Conservation (phyloP, 1,284 basidiomycete species). For the Dichomitus squalens region DNA sequence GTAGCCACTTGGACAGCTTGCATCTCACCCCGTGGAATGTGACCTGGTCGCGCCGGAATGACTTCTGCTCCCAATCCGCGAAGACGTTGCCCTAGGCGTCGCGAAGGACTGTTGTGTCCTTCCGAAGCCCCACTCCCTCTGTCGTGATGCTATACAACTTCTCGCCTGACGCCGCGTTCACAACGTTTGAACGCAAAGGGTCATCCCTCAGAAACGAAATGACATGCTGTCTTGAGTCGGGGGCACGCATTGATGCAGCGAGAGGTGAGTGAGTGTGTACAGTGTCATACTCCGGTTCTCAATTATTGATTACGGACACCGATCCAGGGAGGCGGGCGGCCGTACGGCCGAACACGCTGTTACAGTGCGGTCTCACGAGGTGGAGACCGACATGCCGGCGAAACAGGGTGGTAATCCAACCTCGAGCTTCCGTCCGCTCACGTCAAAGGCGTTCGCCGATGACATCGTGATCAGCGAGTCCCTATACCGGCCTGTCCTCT, state of each 20-base stretch:
- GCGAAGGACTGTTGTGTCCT: constrained; percentile 3
- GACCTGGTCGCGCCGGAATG: background rate
- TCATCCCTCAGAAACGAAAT: background rate
- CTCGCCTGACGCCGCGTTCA: background rate
- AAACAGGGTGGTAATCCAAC: background rate
- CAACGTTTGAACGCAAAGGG: background rate
- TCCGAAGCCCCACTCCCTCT: background rate
- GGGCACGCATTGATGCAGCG: background rate
- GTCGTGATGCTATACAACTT: constrained; percentile 4
- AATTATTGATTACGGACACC: too few relatives aligned
- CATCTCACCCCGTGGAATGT: background rate
- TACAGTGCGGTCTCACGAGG: background rate
- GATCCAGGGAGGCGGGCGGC: too few relatives aligned
- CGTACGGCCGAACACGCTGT: too few relatives aligned
- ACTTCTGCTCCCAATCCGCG: background rate
- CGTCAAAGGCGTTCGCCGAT: too few relatives aligned
- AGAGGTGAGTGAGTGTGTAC: background rate
- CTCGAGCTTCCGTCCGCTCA: too few relatives aligned
- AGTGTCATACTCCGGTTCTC: too few relatives aligned
- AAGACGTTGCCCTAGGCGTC: background rate
- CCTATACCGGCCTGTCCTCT: too few relatives aligned
- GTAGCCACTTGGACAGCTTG: constrained; percentile 7
- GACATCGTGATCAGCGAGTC: too few relatives aligned
- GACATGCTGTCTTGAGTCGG: background rate
- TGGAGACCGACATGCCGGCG: background rate